A percentile compares a stretch with the other conserved stretches of the same genome.
phyloP scores from a whole-genome alignment of 179 eudicot species.

The Beta lomatogona region DNA sequence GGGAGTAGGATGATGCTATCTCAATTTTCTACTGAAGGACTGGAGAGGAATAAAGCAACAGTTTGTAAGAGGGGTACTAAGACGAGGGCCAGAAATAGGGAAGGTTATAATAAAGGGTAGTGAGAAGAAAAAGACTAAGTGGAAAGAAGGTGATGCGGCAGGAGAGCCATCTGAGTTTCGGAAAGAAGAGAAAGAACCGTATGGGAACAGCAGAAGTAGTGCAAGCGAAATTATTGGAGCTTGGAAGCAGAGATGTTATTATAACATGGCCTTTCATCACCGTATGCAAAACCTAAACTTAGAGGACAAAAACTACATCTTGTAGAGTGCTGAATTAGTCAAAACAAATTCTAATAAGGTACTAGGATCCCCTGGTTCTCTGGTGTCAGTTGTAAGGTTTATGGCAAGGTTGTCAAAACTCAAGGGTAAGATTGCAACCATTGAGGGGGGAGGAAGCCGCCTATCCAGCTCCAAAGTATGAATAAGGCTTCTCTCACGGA shows the following conservation, averaged over 20 bases:
- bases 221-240: neutral
- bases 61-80: neutral
- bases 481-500: no score
- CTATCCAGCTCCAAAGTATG: no score
- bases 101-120: neutral
- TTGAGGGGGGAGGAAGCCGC: neutral
- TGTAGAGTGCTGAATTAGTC: neutral
- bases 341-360: neutral
- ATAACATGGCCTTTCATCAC: neutral
- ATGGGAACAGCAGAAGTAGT: neutral
- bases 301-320: neutral
- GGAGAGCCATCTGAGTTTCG: neutral
- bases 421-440: neutral
- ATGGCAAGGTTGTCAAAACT: neutral
- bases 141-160: neutral
- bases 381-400: neutral
- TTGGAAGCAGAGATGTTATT: neutral
- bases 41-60: neutral
- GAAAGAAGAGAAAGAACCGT: neutral
- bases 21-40: neutral
- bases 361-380: neutral
- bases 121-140: neutral
- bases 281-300: neutral
- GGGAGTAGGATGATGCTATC: neutral
- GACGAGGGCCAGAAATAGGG: neutral